Base-by-base conservation (phyloP, 1,139 yeast species). In the Fermentozyma sake region DNA sequence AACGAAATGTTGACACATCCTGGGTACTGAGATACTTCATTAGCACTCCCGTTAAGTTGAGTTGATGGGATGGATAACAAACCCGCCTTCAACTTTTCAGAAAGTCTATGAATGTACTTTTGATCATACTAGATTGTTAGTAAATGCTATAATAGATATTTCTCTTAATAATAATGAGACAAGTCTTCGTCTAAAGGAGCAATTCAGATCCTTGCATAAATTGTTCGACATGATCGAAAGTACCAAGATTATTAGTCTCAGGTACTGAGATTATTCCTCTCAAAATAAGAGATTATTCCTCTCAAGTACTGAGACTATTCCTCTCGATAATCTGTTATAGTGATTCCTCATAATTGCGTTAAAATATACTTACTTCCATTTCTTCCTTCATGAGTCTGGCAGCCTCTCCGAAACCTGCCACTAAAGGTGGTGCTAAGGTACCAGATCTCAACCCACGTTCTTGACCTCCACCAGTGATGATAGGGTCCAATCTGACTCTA, bases 371-470 rank as follows among this genome's bases (percentile, higher is more conserved):
- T 44, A 45, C 52, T 22, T 65, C 77, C 71, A 71, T 72, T 53
- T 93, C 99, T 43, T 68, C 61, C 30, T 57, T 58, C 72, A 87
- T 80, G 36, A 91, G 61, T 51, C 95, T 73, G 25, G 96, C 94
- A 16, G 98, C 98, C 60, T 91, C 97, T 39, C 99, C 99, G 52
- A 91, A 86, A 0, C 98, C 99, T 11, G 89, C 83, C 26, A 91
- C 85, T 47, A 89, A 71, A 16, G 98, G 95, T 12, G 98, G 95
- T 3, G 98, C 91, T 52, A 91, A 72, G 18, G 99, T 91, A 38
- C 99, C 99, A 6, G 95, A 84, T 61, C 99, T 76, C 48, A 91
- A 70, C 37, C 98, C 98, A 63, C 99, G 81, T 64, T 91, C 99
- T 65, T 91, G 99, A 30, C 99, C 99, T 58, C 99, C 99, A 44